Percentiles rank a stretch among this genome's conserved stretches.
These are phyloP conservation scores for Myxozyma neotropica DNA, from an alignment of 805 yeast genomes.

Conservation along the genomic window DNA sequence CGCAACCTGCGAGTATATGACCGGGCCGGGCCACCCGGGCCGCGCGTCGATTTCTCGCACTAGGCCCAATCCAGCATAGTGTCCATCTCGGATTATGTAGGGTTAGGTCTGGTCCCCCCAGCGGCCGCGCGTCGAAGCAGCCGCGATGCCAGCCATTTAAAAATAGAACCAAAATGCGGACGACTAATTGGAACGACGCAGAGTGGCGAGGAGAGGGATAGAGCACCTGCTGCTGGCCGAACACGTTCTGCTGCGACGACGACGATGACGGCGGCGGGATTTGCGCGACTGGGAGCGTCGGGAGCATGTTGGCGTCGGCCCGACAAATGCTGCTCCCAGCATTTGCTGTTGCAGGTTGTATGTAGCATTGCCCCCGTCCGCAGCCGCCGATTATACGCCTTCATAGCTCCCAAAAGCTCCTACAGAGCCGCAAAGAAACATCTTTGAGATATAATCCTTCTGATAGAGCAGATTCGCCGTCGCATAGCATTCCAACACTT, in stretches of 20 bases:
- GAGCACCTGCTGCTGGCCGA: background rate
- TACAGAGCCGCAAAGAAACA: constrained; percentile 22
- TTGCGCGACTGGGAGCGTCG: too few species aligned
- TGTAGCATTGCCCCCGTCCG: constrained; percentile 13
- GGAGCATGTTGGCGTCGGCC: too few species aligned
- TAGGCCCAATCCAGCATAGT: too few species aligned
- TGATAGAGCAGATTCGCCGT: constrained; percentile 18
- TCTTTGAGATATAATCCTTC: constrained; percentile 17
- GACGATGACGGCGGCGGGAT: too few species aligned
- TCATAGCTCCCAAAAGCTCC: constrained; percentile 24
- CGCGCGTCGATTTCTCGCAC: too few species aligned
- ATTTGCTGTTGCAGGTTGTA: background rate
- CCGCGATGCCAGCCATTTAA: too few species aligned
- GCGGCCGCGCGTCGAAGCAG: constrained; percentile 4
- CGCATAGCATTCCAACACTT: constrained; percentile 18
- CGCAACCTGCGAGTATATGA: too few species aligned
- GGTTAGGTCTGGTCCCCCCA: background rate
- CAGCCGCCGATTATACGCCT: constrained; percentile 25
- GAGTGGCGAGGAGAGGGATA: background rate
- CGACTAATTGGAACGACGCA: background rate
- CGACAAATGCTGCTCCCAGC: background rate
- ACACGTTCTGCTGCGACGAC: too few species aligned
- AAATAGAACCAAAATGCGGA: too few species aligned
- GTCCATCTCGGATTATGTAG: background rate
- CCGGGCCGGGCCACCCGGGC: too few species aligned